Percentiles rank a stretch among this genome's conserved stretches.
phyloP scores from a whole-genome alignment of 1,284 basidiomycete genomes.

The Ganoderma multipileum region DNA sequence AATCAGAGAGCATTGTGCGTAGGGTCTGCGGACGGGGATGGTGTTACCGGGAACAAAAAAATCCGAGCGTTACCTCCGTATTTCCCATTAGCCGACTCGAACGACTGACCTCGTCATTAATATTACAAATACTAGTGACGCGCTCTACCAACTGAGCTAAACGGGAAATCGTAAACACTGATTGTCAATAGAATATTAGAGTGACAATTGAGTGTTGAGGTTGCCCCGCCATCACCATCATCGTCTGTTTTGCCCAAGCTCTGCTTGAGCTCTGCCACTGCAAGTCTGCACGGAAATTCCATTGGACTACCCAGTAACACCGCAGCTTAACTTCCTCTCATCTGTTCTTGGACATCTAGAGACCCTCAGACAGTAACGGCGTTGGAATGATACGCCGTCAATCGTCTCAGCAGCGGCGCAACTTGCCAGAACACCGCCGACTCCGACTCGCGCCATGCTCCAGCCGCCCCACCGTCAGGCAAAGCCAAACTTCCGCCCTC shows the following conservation, averaged over 20 bases:
- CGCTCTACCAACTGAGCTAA: slow-evolving; percentile 68
- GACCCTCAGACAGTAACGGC: neutral
- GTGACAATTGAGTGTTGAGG: too few species aligned
- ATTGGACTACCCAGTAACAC: neutral
- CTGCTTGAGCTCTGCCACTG: neutral
- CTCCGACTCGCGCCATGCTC: neutral
- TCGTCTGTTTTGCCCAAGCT: neutral
- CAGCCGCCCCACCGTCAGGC: neutral
- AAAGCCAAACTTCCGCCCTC: neutral
- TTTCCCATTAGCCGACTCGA: slow-evolving; percentile 14
- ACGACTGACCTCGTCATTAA: slow-evolving; percentile 17
- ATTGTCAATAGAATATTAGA: too few species aligned
- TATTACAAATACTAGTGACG: slow-evolving; percentile 69
- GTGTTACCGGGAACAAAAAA: too few species aligned
- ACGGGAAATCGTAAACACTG: too few species aligned
- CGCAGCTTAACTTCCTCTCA: neutral
- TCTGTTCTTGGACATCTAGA: neutral
- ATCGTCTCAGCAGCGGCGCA: neutral
- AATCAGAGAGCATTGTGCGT: neutral
- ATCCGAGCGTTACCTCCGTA: too few species aligned
- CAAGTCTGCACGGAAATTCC: neutral
- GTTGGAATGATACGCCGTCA: neutral
- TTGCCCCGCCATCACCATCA: neutral
- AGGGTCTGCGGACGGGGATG: too few species aligned
- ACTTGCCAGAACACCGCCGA: slow-evolving; percentile 1